Evolutionary conservation across 352 stramenopile genomes (phyloP).

Genomic region (Blastocystis sp.): DNA sequence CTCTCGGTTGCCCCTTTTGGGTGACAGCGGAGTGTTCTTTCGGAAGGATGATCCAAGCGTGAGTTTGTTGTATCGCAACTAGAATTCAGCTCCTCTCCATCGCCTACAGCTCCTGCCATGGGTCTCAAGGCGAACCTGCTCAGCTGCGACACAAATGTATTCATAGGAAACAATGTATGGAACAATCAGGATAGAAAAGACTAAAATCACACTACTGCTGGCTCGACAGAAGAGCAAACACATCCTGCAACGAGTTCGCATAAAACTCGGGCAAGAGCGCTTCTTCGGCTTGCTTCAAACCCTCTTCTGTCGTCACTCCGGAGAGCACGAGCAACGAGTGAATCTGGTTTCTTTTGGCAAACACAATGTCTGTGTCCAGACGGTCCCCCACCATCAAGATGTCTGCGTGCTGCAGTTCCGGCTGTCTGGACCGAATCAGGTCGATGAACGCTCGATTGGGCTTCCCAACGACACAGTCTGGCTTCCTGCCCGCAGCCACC

Average conservation of each 20-base stretch:
- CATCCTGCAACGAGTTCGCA: not conserved
- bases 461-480: constrained; percentile 14
- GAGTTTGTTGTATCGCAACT: constrained; percentile 53
- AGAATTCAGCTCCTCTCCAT: not conserved
- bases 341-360: not conserved
- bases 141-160: not conserved
- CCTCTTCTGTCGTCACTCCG: constrained; percentile 8
- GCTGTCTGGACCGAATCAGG: not conserved
- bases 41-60: constrained; percentile 27
- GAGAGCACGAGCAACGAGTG: not conserved
- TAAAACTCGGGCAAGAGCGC: not conserved
- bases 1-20: constrained; percentile 40
- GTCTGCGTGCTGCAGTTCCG: not conserved
- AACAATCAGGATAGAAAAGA: not conserved
- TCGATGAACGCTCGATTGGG: constrained; percentile 31
- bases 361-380: constrained; percentile 26
- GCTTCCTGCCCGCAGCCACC: not conserved
- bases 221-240: not conserved
- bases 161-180: not conserved
- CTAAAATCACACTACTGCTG: not conserved
- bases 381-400: constrained; percentile 47
- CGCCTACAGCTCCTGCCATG: constrained; percentile 20
- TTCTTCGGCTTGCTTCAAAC: not conserved
- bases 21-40: constrained; percentile 53
- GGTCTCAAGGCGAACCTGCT: not conserved